A percentile compares a stretch with the other conserved stretches of the same genome.
These are phyloP conservation scores for Aspergillus phoenicis DNA, from an alignment of 2,329 filamentous ascomycete genomes.

Conservation along the genomic window DNA sequence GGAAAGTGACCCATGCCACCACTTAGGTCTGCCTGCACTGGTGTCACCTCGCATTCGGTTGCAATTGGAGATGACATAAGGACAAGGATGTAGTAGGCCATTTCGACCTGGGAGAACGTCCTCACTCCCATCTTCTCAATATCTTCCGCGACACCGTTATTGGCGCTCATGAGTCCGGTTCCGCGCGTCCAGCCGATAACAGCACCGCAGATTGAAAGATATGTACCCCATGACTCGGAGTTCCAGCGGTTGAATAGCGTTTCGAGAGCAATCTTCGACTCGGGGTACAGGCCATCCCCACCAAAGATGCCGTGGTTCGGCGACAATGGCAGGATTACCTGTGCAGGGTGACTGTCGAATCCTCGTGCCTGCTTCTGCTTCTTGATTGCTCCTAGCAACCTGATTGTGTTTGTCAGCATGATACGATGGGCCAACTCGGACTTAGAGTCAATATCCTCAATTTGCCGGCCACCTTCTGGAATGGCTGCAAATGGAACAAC, in stretches of 20 bases:
- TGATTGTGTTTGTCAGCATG: conserved; percentile 11
- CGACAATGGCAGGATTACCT: conserved; percentile 10
- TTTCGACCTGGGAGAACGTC: conserved; percentile 13
- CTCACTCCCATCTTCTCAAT: not conserved
- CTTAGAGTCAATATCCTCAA: conserved; percentile 9
- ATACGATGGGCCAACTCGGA: conserved; percentile 6
- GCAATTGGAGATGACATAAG: not conserved
- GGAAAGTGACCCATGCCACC: conserved; percentile 5
- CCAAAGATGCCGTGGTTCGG: conserved; percentile 13
- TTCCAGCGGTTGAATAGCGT: conserved; percentile 6
- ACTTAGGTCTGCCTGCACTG: conserved; percentile 7
- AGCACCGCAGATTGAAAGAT: conserved; percentile 14
- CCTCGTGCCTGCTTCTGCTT: not conserved
- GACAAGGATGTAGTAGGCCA: conserved; percentile 7
- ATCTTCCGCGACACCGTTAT: conserved; percentile 8
- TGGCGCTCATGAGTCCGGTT: conserved; percentile 11
- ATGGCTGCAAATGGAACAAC: conserved; percentile 12
- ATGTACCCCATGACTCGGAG: conserved; percentile 9
- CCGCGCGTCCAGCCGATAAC: conserved; percentile 11
- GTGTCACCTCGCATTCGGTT: conserved; percentile 5
- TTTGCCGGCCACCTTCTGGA: conserved; percentile 3
- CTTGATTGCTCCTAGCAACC: conserved; percentile 4
- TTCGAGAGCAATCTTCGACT: conserved; percentile 11
- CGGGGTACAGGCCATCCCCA: conserved; percentile 11
- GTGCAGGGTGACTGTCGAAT: conserved; percentile 9